Conservation (phyloP, 257 asterid genomes). For the Linderniella brevidens region DNA sequence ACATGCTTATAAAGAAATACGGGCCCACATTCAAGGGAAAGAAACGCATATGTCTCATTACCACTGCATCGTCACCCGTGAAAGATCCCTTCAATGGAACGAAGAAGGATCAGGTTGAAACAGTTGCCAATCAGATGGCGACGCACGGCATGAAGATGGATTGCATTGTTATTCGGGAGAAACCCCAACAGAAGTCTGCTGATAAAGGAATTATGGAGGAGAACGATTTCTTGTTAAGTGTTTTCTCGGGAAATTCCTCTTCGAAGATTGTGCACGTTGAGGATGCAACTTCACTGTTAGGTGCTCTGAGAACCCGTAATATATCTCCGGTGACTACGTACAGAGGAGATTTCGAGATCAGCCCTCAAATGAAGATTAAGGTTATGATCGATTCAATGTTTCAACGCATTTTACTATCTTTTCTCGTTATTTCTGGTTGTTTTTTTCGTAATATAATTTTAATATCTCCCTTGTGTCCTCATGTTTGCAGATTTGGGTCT, state of each 20-base stretch:
- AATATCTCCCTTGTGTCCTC: too few species aligned
- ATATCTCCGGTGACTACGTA: constrained; percentile 64
- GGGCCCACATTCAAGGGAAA: constrained; percentile 70
- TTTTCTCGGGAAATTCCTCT: constrained; percentile 41
- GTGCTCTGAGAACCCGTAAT: constrained; percentile 84
- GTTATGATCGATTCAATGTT: constrained; percentile 20
- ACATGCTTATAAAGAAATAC: constrained; percentile 77
- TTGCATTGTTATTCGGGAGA: constrained; percentile 37
- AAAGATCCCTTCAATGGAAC: constrained; percentile 81
- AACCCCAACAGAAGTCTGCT: constrained; percentile 16
- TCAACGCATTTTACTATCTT: too few species aligned
- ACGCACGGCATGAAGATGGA: constrained; percentile 89
- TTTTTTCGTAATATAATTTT: too few species aligned
- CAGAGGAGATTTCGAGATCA: constrained; percentile 80
- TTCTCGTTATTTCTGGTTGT: too few species aligned
- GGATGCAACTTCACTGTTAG: constrained; percentile 55
- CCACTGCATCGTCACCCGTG: constrained; percentile 55
- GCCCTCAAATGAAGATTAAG: constrained; percentile 64
- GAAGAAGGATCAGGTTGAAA: constrained; percentile 85
- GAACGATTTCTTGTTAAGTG: constrained; percentile 55
- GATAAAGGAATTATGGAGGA: constrained; percentile 44
- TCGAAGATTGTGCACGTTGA: constrained; percentile 59
- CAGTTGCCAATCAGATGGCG: constrained; percentile 67
- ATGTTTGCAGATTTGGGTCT: constrained; percentile 71
- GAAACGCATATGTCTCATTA: constrained; percentile 76